phyloP scores from a whole-genome alignment of 1,284 basidiomycete genomes.

The Leccinum fuscescens region DNA sequence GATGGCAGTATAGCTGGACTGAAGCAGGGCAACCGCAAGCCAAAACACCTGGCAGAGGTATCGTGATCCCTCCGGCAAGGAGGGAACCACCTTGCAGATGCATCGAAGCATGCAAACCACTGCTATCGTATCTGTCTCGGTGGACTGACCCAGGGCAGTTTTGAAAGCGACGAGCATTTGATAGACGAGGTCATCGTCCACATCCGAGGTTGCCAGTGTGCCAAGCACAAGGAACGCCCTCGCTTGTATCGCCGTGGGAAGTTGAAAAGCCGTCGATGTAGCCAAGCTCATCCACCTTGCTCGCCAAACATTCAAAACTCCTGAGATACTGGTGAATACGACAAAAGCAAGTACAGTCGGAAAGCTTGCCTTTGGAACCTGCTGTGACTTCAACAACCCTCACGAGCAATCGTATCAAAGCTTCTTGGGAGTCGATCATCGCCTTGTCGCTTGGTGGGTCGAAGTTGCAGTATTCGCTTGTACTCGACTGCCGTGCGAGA shows the following conservation, averaged over 20 bases:
- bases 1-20: constrained; percentile 72
- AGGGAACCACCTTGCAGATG: constrained; percentile 74
- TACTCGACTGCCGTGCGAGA: constrained; percentile 54
- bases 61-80: constrained; percentile 64
- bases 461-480: constrained; percentile 60
- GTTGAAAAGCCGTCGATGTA: constrained; percentile 91
- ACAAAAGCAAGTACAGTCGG: not conserved
- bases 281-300: constrained; percentile 92
- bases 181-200: constrained; percentile 87
- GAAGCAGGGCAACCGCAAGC: constrained; percentile 79
- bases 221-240: constrained; percentile 88
- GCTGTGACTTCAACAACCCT: constrained; percentile 66
- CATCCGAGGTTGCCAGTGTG: constrained; percentile 72
- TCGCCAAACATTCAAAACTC: constrained; percentile 87
- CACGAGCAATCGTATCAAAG: constrained; percentile 63
- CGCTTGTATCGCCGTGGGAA: constrained; percentile 86
- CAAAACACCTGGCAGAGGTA: constrained; percentile 80
- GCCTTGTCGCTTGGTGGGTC: constrained; percentile 60
- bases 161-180: constrained; percentile 85
- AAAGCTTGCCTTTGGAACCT: constrained; percentile 59
- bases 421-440: constrained; percentile 65
- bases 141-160: constrained; percentile 58
- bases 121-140: constrained; percentile 71
- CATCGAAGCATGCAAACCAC: constrained; percentile 87
- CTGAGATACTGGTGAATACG: constrained; percentile 39